phyloP scores from a whole-genome alignment of 371 early-diverging fungal genomes.

The Nematocida displodere region DNA sequence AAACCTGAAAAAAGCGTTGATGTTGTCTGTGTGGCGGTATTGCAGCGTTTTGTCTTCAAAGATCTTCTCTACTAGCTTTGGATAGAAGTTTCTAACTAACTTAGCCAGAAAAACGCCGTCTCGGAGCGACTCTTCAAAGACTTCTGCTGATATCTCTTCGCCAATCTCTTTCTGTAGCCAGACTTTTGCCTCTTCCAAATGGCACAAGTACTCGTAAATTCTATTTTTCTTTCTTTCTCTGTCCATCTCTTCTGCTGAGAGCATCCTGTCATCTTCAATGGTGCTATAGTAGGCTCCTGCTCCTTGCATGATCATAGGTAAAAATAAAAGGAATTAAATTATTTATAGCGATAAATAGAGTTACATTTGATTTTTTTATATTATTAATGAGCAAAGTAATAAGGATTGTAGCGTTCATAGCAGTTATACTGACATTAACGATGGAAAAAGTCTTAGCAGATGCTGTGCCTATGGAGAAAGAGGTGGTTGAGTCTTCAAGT shows the following conservation, averaged over 20 bases:
- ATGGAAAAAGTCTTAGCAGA: too few relatives aligned
- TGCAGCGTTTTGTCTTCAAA: constrained; percentile 75
- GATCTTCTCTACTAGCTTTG: constrained; percentile 75
- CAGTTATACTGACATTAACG: not conserved
- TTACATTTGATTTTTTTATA: not conserved
- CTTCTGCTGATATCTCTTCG: constrained; percentile 72
- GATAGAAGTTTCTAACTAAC: constrained; percentile 76
- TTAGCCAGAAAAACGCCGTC: constrained; percentile 86
- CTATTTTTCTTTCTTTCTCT: constrained; percentile 77
- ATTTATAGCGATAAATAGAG: not conserved
- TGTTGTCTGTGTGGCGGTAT: constrained; percentile 93
- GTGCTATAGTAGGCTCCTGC: constrained; percentile 51
- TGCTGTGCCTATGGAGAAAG: too few relatives aligned
- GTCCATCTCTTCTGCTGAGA: constrained; percentile 72
- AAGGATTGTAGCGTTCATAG: not conserved
- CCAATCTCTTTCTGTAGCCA: constrained; percentile 71
- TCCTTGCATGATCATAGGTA: constrained; percentile 27
- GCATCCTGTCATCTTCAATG: constrained; percentile 51
- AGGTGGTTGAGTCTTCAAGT: not conserved
- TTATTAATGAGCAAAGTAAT: not conserved
- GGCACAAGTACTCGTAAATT: constrained; percentile 95
- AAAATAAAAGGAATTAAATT: constrained; percentile 10
- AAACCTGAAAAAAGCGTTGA: constrained; percentile 81
- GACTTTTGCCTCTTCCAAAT: constrained; percentile 95
- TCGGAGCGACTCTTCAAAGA: constrained; percentile 74